A percentile compares a stretch with the other conserved stretches of the same genome.
phyloP scores from a whole-genome alignment of 768 basidiomycete species.

The Leccinum aurantiacum region DNA sequence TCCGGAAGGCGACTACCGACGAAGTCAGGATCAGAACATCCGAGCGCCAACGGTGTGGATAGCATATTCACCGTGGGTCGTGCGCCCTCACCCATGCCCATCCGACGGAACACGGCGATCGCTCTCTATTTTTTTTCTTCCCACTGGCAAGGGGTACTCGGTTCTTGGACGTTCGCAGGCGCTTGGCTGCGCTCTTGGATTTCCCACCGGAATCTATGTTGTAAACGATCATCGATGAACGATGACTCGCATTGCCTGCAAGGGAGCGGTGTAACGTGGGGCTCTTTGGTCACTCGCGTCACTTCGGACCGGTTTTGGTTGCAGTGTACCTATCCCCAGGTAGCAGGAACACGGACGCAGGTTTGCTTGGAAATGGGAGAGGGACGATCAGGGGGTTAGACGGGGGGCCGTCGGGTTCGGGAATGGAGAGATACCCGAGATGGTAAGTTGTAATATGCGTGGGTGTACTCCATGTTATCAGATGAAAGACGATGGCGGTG shows the following conservation, averaged over 20 bases:
- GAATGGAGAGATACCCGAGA: background rate
- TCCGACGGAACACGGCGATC: background rate
- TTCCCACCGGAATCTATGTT: background rate
- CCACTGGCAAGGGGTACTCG: background rate
- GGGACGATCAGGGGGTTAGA: background rate
- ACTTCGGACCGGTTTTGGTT: no score
- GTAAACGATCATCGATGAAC: no score
- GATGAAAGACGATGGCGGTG: background rate
- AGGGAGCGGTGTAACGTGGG: no score
- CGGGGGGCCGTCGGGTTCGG: background rate
- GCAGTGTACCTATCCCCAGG: no score
- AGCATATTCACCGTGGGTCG: background rate
- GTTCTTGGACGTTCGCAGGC: background rate
- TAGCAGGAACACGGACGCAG: no score
- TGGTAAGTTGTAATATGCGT: no score
- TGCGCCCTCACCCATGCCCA: background rate
- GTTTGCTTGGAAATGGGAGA: no score
- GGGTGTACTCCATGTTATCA: background rate
- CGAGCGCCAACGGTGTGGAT: background rate
- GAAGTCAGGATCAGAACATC: conserved; percentile 1
- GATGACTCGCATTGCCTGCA: no score
- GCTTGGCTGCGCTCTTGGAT: background rate
- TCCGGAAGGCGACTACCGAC: background rate
- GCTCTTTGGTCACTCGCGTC: no score
- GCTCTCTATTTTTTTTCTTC: background rate